phyloP scores from a whole-genome alignment of 2,329 filamentous ascomycete species.

The Talaromyces piceae region DNA sequence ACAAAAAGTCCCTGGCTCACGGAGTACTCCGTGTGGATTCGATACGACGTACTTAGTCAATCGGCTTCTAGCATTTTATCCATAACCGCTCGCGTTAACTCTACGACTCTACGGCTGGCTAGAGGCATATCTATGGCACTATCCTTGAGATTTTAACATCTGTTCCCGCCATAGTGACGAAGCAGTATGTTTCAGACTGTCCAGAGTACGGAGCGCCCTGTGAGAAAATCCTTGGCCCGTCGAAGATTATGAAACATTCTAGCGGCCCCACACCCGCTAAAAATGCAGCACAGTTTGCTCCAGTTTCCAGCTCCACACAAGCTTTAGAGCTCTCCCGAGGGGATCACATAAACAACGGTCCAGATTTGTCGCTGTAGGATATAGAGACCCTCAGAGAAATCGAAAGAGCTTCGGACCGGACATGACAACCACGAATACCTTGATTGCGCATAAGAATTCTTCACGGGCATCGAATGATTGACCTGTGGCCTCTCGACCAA shows the following conservation, averaged over 20 bases:
- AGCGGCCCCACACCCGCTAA: neutral
- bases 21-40: too few species aligned
- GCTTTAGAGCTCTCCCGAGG: conserved; percentile 1
- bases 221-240: neutral
- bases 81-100: neutral
- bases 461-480: neutral
- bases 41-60: too few species aligned
- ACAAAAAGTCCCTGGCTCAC: too few species aligned
- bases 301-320: neutral
- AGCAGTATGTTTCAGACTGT: too few species aligned
- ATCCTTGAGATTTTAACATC: too few species aligned
- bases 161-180: too few species aligned
- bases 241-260: neutral
- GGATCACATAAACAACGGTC: neutral
- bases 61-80: too few species aligned
- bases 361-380: neutral
- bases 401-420: neutral
- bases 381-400: neutral
- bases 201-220: too few species aligned
- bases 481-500: neutral
- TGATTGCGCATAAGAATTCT: neutral
- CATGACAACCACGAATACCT: neutral
- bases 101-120: too few species aligned
- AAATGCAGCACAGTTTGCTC: neutral
- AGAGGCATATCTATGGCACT: too few species aligned